A percentile compares a stretch with the other conserved stretches of the same genome.
These are phyloP conservation scores for Simplicillium aogashimaense DNA, from an alignment of 2,329 filamentous ascomycete species.

Conservation along the genomic window DNA sequence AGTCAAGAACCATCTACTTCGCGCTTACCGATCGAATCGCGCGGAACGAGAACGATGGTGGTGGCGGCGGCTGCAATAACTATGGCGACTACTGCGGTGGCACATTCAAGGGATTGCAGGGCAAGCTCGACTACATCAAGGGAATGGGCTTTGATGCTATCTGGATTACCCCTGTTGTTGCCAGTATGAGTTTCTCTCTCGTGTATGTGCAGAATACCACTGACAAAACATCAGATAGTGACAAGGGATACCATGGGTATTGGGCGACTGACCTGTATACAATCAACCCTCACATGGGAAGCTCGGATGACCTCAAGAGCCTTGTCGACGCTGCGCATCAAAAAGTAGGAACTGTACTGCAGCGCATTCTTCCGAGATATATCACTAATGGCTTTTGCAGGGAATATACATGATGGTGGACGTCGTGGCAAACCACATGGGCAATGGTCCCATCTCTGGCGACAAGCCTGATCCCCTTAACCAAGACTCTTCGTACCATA, in stretches of 20 bases:
- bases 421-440: constrained; percentile 50
- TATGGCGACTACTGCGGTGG: constrained; percentile 49
- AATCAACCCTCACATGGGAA: constrained; percentile 50
- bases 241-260: constrained; percentile 44
- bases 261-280: constrained; percentile 39
- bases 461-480: constrained; percentile 35
- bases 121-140: constrained; percentile 53
- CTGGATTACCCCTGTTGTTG: constrained; percentile 48
- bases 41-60: constrained; percentile 29
- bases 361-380: neutral
- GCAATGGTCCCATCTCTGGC: constrained; percentile 37
- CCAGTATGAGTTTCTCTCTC: constrained; percentile 19
- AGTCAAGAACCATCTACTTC: constrained; percentile 47
- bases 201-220: constrained; percentile 1
- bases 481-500: constrained; percentile 47
- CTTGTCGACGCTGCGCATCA: constrained; percentile 45
- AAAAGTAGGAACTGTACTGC: constrained; percentile 31
- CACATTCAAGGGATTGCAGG: constrained; percentile 46
- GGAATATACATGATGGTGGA: constrained; percentile 49
- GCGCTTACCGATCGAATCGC: constrained; percentile 47
- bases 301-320: constrained; percentile 44
- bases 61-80: constrained; percentile 29
- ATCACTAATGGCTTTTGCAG: constrained; percentile 11
- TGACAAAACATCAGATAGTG: constrained; percentile 16
- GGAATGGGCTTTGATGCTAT: constrained; percentile 50